phyloP scores from a whole-genome alignment of 2,329 filamentous ascomycete genomes.

The Pseudogymnoascus destructans region DNA sequence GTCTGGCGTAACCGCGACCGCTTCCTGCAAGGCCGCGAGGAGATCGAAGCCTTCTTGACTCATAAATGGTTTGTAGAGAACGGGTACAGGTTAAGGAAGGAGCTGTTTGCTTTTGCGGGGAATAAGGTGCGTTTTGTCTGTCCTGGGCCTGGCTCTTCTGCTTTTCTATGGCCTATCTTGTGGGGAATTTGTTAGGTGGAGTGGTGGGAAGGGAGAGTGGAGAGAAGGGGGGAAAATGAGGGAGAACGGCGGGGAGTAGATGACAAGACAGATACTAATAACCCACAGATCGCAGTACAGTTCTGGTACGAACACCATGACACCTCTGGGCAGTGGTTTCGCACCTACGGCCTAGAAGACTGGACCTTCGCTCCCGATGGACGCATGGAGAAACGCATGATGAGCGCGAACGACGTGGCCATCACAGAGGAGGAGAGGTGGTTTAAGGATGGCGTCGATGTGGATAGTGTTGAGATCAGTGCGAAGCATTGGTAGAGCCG shows the following conservation, averaged over 20 bases:
- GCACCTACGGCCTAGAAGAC: constrained; percentile 75
- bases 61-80: constrained; percentile 64
- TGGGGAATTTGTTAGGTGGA: background rate
- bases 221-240: background rate
- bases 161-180: background rate
- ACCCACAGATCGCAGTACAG: constrained; percentile 59
- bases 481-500: constrained; percentile 50
- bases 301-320: constrained; percentile 73
- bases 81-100: constrained; percentile 64
- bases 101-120: constrained; percentile 64
- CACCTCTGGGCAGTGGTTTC: constrained; percentile 60
- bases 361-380: constrained; percentile 63
- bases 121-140: constrained; percentile 36
- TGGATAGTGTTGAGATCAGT: constrained; percentile 51
- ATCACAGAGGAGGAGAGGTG: constrained; percentile 50
- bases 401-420: constrained; percentile 61
- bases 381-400: constrained; percentile 59
- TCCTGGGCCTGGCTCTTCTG: background rate
- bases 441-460: constrained; percentile 57
- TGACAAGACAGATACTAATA: background rate
- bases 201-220: background rate
- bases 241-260: background rate
- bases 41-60: constrained; percentile 54
- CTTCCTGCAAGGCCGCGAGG: constrained; percentile 56
- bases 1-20: constrained; percentile 68